Percentiles rank a stretch among this genome's conserved stretches.
Conservation (phyloP, 2,329 filamentous ascomycete genomes). For the Fusarium pininemorale region DNA sequence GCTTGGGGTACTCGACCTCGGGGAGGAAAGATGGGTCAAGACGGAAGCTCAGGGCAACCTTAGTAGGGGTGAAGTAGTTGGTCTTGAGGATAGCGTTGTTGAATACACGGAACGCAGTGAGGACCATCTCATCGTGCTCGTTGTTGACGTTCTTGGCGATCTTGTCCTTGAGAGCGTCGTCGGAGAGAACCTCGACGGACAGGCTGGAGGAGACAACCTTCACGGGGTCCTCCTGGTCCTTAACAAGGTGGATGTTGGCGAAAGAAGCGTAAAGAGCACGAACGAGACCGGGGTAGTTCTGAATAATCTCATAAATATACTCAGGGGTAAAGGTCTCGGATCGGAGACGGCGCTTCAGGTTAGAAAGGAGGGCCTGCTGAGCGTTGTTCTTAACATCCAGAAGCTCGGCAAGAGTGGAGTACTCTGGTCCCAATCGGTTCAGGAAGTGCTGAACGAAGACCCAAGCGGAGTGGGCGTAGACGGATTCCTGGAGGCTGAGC, state of each 20-base stretch:
- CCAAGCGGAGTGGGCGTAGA: slow-evolving; percentile 97
- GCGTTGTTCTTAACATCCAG: slow-evolving; percentile 83
- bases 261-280: slow-evolving; percentile 91
- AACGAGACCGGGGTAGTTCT: slow-evolving; percentile 86
- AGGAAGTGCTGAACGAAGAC: slow-evolving; percentile 98
- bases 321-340: slow-evolving; percentile 98
- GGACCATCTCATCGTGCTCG: slow-evolving; percentile 97
- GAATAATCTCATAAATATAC: slow-evolving; percentile 98
- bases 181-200: slow-evolving; percentile 75
- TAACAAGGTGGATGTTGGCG: slow-evolving; percentile 80
- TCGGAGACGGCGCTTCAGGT: slow-evolving; percentile 93
- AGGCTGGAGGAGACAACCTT: slow-evolving; percentile 64
- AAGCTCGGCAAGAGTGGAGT: slow-evolving; percentile 83
- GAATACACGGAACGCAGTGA: slow-evolving; percentile 96
- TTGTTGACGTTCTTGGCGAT: slow-evolving; percentile 85
- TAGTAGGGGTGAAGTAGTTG: slow-evolving; percentile 96
- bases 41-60: slow-evolving; percentile 97
- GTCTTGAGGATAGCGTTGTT: slow-evolving; percentile 95
- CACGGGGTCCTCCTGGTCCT: slow-evolving; percentile 61
- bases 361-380: slow-evolving; percentile 87
- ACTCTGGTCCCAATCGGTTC: slow-evolving; percentile 92
- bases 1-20: slow-evolving; percentile 89
- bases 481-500: slow-evolving; percentile 93
- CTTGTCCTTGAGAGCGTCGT: slow-evolving; percentile 75
- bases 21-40: slow-evolving; percentile 90